These are phyloP conservation scores for Gossypium arboreum DNA, from an alignment of 345 rosid genomes.

Conservation along the genomic window DNA sequence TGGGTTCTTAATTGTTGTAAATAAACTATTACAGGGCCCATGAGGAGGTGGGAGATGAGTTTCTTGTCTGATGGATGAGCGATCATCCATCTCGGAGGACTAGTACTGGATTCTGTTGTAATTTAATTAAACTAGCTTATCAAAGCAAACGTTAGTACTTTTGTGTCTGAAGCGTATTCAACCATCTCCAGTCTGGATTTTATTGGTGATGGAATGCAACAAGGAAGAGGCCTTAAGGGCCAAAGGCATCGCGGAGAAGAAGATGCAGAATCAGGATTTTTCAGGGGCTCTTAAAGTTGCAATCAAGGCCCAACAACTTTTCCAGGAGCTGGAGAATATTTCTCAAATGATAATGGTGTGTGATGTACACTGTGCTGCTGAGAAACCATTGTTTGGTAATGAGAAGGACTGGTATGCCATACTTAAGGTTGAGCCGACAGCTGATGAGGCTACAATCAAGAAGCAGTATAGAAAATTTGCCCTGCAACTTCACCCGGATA, in stretches of 20 bases:
- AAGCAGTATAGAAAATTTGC: slow-evolving; percentile 88
- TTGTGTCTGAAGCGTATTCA: background rate
- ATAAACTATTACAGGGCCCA: slow-evolving; percentile 4
- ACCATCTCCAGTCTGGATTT: background rate
- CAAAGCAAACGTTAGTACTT: background rate
- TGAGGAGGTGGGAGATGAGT: background rate
- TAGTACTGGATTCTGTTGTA: background rate
- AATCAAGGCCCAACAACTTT: slow-evolving; percentile 56
- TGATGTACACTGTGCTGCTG: slow-evolving; percentile 77
- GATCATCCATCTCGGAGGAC: background rate
- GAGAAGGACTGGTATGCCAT: slow-evolving; percentile 91
- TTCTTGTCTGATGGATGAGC: background rate
- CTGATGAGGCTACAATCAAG: slow-evolving; percentile 67
- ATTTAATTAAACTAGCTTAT: background rate
- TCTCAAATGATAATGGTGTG: slow-evolving; percentile 74
- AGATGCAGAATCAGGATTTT: slow-evolving; percentile 60
- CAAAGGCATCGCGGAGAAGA: slow-evolving; percentile 57
- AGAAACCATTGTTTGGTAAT: slow-evolving; percentile 49
- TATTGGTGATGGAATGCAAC: slow-evolving; percentile 61
- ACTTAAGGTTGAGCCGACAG: slow-evolving; percentile 56
- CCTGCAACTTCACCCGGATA: slow-evolving; percentile 87
- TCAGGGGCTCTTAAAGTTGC: slow-evolving; percentile 52
- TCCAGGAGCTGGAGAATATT: slow-evolving; percentile 51
- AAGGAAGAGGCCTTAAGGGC: slow-evolving; percentile 91
- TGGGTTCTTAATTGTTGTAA: slow-evolving; percentile 11